Evolutionary conservation across 2,329 filamentous ascomycete genomes (phyloP).

Genomic region (Aspergillus sp.): DNA sequence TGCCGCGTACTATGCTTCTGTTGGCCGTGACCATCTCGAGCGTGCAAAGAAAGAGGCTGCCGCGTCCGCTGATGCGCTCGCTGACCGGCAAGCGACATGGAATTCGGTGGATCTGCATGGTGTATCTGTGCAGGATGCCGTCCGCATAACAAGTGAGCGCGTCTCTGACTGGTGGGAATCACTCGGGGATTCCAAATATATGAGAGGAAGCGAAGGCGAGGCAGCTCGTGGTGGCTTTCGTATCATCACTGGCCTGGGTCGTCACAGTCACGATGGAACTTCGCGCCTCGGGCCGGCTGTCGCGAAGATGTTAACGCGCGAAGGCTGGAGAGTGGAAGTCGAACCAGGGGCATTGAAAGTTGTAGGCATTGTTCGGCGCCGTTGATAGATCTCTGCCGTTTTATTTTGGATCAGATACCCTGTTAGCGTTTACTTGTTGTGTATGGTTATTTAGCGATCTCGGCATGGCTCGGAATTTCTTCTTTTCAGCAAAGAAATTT

Average conservation of each 20-base stretch:
- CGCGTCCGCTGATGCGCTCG: slow-evolving; percentile 68
- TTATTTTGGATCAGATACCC: slow-evolving; percentile 18
- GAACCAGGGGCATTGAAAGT: slow-evolving; percentile 70
- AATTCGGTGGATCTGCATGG: slow-evolving; percentile 77
- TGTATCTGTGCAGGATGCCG: slow-evolving; percentile 75
- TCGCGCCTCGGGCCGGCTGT: slow-evolving; percentile 78
- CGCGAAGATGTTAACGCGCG: slow-evolving; percentile 68
- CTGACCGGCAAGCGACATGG: slow-evolving; percentile 63
- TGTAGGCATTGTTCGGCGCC: slow-evolving; percentile 52
- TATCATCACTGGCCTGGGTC: slow-evolving; percentile 78
- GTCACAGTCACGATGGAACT: slow-evolving; percentile 74
- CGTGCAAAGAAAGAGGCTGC: slow-evolving; percentile 60
- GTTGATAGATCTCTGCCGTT: slow-evolving; percentile 18
- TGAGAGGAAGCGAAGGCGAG: slow-evolving; percentile 40
- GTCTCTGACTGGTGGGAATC: slow-evolving; percentile 74
- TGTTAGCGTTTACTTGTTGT: background rate
- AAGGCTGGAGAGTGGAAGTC: slow-evolving; percentile 81
- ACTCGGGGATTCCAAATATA: slow-evolving; percentile 64
- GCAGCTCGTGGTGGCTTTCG: slow-evolving; percentile 60
- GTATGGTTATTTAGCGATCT: background rate
- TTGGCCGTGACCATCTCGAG: slow-evolving; percentile 64
- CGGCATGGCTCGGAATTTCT: background rate
- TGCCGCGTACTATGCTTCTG: slow-evolving; percentile 72
- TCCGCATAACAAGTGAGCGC: slow-evolving; percentile 69
- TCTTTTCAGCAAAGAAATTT: background rate